phyloP scores from a whole-genome alignment of 1,284 basidiomycete species.

The Pseudozyma thailandica region DNA sequence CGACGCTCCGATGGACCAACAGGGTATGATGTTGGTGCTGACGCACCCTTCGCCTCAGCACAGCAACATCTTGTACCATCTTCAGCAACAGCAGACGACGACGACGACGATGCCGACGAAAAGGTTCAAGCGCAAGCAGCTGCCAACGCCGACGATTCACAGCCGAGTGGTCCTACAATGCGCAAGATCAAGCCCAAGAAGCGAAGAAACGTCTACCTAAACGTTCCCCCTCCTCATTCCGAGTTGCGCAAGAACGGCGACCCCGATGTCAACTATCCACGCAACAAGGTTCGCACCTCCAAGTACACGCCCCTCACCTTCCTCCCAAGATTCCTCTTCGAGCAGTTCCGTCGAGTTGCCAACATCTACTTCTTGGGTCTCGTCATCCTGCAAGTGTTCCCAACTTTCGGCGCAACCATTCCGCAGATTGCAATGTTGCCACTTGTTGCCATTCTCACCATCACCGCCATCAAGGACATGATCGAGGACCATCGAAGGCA shows the following conservation, averaged over 20 bases:
- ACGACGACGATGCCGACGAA: constrained; percentile 20
- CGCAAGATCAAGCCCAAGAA: constrained; percentile 55
- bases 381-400: constrained; percentile 87
- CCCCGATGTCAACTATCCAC: constrained; percentile 79
- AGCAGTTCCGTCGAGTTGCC: constrained; percentile 75
- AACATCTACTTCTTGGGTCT: constrained; percentile 91
- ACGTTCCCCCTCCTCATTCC: constrained; percentile 70
- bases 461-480: constrained; percentile 93
- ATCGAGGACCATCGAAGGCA: constrained; percentile 93
- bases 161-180: constrained; percentile 40
- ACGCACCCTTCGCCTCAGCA: constrained; percentile 60
- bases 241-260: constrained; percentile 81
- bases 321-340: constrained; percentile 73
- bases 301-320: constrained; percentile 93
- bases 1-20: constrained; percentile 42
- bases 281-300: constrained; percentile 94
- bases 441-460: constrained; percentile 83
- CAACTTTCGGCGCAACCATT: constrained; percentile 87
- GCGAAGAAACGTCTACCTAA: constrained; percentile 63
- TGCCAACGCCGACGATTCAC: neutral
- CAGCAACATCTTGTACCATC: constrained; percentile 49
- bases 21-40: too few relatives aligned
- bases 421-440: constrained; percentile 87
- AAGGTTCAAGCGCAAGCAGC: too few relatives aligned
- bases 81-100: constrained; percentile 35